Evolutionary conservation across 345 rosid species (phyloP), one percentile per base, ranked within the genome.

Genomic region (Populus alba): DNA sequence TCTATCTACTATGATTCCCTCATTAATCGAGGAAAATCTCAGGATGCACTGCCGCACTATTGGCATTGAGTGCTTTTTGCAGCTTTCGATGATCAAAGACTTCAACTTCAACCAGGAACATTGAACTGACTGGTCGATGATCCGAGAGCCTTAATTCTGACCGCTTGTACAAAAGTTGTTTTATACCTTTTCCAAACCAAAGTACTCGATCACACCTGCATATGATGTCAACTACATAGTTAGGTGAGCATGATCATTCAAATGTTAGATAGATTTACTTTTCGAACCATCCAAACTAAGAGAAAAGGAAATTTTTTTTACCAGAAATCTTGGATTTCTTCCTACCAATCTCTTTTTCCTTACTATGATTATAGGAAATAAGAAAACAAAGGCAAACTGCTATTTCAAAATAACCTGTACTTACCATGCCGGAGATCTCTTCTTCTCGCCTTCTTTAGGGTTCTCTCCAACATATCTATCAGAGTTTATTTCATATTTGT

Each of bases 361-460:
- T 9, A 59, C 6, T 23, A 4, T 10, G 29, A 25, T 59, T 23
- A 59, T 3, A 4, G 65, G 23, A 59, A 59, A 4, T 2, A 10
- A 23, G 23, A 29, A 7, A 67, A 39, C 11, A 10, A 11, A 43
- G 33, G 6, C 16, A 35, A 37, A 9, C 53, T 38, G 49, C 37
- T 79, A 59, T 15, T 77, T 66, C 20, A 16, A 62, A 65, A 67
- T 13, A 20, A 71, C 69, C 43, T 5, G 6, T 25, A 71, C 82
- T 80, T 85, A 96, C 99, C 99, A 97, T 53, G 99, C 99, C 1
- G 99, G 99, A 70, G 99, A 91, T 90, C 99, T 91, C 84, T 76
- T 90, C 89, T 92, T 94, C 83, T 94, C 97, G 74, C 92, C 97
- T 83, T 94, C 99, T 85, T 70, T 91, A 37, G 87, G 85, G 74